Evolutionary conservation across 2,329 filamentous ascomycete genomes (phyloP).

Genomic region (Tolypocladium inflatum): DNA sequence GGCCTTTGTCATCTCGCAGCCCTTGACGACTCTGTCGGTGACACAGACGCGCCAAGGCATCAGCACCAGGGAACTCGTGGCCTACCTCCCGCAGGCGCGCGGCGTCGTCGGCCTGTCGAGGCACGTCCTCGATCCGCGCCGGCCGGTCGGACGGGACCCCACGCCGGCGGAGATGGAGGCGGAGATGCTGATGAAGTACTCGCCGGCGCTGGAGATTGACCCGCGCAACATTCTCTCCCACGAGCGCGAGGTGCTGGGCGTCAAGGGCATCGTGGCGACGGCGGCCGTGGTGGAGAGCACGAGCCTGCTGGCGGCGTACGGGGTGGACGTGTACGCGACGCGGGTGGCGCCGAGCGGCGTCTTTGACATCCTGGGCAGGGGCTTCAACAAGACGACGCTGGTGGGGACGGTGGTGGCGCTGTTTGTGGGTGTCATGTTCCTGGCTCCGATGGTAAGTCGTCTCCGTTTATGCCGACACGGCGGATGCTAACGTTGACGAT

Average conservation of each 20-base stretch:
- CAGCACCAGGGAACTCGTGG: slow-evolving; percentile 71
- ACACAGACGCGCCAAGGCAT: slow-evolving; percentile 91
- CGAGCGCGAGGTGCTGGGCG: slow-evolving; percentile 68
- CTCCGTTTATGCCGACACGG: neutral
- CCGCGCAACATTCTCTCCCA: slow-evolving; percentile 75
- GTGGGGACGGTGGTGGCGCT: slow-evolving; percentile 76
- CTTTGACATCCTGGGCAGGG: slow-evolving; percentile 88
- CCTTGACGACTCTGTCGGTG: slow-evolving; percentile 71
- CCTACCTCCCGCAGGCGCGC: slow-evolving; percentile 62
- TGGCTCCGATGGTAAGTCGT: slow-evolving; percentile 74
- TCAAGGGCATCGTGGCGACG: slow-evolving; percentile 62
- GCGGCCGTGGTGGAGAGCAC: slow-evolving; percentile 87
- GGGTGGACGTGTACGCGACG: slow-evolving; percentile 80
- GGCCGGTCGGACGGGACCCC: slow-evolving; percentile 77
- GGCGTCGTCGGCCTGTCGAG: slow-evolving; percentile 74
- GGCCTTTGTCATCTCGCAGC: slow-evolving; percentile 68
- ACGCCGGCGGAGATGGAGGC: slow-evolving; percentile 65
- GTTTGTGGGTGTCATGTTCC: slow-evolving; percentile 61
- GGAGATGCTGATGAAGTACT: slow-evolving; percentile 73
- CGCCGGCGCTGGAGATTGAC: slow-evolving; percentile 72
- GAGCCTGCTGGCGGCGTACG: slow-evolving; percentile 79
- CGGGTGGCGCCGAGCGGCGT: slow-evolving; percentile 76
- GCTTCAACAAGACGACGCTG: slow-evolving; percentile 85
- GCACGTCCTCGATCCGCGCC: slow-evolving; percentile 70
- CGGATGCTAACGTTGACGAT: slow-evolving; percentile 19